These are phyloP conservation scores for Tricholomella constricta DNA, from an alignment of 768 basidiomycete genomes.

Conservation along the genomic window DNA sequence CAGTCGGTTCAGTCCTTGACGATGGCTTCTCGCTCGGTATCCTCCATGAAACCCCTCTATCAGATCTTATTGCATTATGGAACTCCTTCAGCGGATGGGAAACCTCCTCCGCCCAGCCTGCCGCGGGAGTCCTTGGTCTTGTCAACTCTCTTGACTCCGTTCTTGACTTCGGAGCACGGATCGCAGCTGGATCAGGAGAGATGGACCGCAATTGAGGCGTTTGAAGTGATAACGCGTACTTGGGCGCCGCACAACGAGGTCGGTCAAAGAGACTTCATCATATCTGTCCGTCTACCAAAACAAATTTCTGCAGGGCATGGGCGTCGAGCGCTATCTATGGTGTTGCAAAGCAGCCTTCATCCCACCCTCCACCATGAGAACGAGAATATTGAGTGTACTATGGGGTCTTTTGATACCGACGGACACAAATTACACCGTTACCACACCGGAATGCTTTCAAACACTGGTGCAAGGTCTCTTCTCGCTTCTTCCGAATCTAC, in stretches of 20 bases:
- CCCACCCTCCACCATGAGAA: slow-evolving; percentile 41
- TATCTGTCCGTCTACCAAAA: not conserved
- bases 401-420: slow-evolving; percentile 46
- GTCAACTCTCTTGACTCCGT: slow-evolving; percentile 59
- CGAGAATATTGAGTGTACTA: slow-evolving; percentile 52
- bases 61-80: slow-evolving; percentile 49
- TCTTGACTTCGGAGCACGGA: slow-evolving; percentile 40
- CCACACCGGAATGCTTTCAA: slow-evolving; percentile 48
- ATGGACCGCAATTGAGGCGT: slow-evolving; percentile 57
- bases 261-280: slow-evolving; percentile 13
- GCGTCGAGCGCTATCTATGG: slow-evolving; percentile 68
- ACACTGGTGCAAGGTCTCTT: slow-evolving; percentile 55
- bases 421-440: slow-evolving; percentile 42
- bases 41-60: slow-evolving; percentile 46
- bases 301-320: slow-evolving; percentile 33
- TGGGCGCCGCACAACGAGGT: slow-evolving; percentile 66
- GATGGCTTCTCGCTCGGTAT: slow-evolving; percentile 25
- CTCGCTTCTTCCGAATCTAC: slow-evolving; percentile 46
- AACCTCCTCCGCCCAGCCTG: slow-evolving; percentile 33
- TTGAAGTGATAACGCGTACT: slow-evolving; percentile 56
- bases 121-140: slow-evolving; percentile 64
- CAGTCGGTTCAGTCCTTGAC: slow-evolving; percentile 41
- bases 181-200: slow-evolving; percentile 51
- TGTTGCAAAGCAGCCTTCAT: slow-evolving; percentile 63
- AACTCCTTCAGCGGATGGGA: slow-evolving; percentile 30